Conservation (phyloP, 306 rosid genomes). For the Quercus berberidifolia region DNA sequence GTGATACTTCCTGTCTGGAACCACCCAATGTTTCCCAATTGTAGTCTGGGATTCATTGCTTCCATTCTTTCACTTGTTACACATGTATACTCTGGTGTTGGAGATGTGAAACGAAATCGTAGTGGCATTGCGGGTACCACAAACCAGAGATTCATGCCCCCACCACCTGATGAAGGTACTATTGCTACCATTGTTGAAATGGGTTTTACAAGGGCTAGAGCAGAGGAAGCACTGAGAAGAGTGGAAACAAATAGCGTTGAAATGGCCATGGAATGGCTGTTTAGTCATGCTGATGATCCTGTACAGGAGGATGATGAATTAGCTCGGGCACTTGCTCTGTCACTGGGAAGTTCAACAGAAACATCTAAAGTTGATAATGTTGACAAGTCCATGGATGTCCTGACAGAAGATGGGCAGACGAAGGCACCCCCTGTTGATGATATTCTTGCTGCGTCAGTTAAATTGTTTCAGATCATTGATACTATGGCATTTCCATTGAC, state of each 20-base stretch:
- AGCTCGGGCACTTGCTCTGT: constrained; percentile 91
- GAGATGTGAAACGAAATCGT: constrained; percentile 85
- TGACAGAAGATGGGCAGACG: constrained; percentile 64
- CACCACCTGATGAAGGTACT: constrained; percentile 90
- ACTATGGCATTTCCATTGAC: constrained; percentile 81
- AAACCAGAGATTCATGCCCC: constrained; percentile 74
- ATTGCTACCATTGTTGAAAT: constrained; percentile 89
- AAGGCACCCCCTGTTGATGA: constrained; percentile 93
- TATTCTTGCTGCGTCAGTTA: constrained; percentile 72
- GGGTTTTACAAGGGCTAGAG: constrained; percentile 98
- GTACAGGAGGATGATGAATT: constrained; percentile 99
- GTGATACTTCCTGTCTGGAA: constrained; percentile 89
- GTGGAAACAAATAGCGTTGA: constrained; percentile 98
- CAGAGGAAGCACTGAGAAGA: constrained; percentile 94
- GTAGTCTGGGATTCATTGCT: constrained; percentile 79
- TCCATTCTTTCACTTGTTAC: constrained; percentile 85
- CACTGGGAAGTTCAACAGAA: constrained; percentile 90
- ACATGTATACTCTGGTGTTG: constrained; percentile 92
- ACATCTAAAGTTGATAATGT: constrained; percentile 70
- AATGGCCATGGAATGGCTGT: constrained; percentile 99
- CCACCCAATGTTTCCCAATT: constrained; percentile 75
- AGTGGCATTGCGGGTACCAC: constrained; percentile 61
- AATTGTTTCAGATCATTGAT: constrained; percentile 83
- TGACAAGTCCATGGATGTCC: constrained; percentile 74
- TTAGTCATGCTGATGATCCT: constrained; percentile 92